Base-by-base conservation (phyloP, 2,329 filamentous ascomycete genomes). In the Alternaria ventricosa region DNA sequence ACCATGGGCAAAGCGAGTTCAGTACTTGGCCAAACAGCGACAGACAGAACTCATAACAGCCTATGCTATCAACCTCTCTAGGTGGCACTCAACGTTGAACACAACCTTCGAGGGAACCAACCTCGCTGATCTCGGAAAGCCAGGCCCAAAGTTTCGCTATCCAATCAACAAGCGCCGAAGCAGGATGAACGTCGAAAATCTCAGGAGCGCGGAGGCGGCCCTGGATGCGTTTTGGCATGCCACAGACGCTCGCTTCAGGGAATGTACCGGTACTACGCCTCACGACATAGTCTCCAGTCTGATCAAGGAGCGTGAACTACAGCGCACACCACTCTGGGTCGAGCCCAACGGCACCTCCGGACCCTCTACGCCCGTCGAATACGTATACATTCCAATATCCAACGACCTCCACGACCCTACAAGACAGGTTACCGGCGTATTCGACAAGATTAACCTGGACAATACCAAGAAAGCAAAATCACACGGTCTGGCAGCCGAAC, bases 311-410 rank as follows among this genome's bases (percentile, higher is more conserved):
- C 81, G 81, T 4, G 67, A 64, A 0, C 64, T 88, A 9, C 80
- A 82, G 25, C 79, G 86, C 20, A 88, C 85, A 0, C 77, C 81
- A 0, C 79, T 82, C 9, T 88, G 85, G 84, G 67, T 80, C 30
- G 82, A 84, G 60, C 78, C 41, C 28, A 33, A 55, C 5, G 61
- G 46, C 18, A 49, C 18, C 12, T 45, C 28, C 5, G 6, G 15
- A 8, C 13, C 10, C 6, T 27, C 20, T n/a, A 30, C 46, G 15
- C 23, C 46, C 2, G 6, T 49, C 9, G 44, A 49, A 49, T 41
- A 25, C 28, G 13, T 41, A 18, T 57, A 27, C 15, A 5, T 47
- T n/a, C 64, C 61, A 9, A 18, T 68, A 25, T 70, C 70, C 15
- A 25, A 20, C 22, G 41, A 65, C 1, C 63, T 50, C n/a, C 60